Base-by-base conservation (phyloP, 306 rosid genomes). In the Vigna mungo region DNA sequence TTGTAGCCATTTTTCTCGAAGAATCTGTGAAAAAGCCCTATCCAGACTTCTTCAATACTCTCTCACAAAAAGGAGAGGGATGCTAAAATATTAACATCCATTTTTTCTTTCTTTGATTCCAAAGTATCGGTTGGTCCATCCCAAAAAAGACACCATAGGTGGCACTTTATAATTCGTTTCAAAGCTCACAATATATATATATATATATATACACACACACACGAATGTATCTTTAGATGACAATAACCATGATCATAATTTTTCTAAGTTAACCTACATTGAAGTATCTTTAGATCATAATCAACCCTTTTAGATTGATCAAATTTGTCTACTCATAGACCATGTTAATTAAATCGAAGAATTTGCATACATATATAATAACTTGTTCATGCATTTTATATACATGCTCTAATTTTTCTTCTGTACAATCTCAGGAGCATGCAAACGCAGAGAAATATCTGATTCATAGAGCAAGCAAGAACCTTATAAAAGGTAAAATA, bases 341-440 rank as follows among this genome's bases (percentile, higher is more conserved):
- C 88, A 86, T 56, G 86, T 83, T 5, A 67, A 80, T 83, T 5
- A 67, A 80, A 43, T 78, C 74, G 34, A 51, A 85, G 23, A 27
- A 16, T 61, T 34, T 36, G 47, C 25, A 16, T 25, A n/a, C 6
- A 78, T 21, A 27, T 1, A 27, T 86, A 60, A 84, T 43, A 12
- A 44, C 49, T 44, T 44, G 20, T 61, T 61, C 43, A 30, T 30
- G 43, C 21, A 54, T 54, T 36, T 54, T 20, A 54, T 20, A 8
- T 54, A 13, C 21, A 61, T 15, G 37, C 30, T 25, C 37, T 30
- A 58, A 11, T 25, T 23, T 6, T 13, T 59, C 65, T 61, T 16
- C 16, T 49, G 34, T 60, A 52, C 54, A 21, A 37, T 58, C 21
- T 39, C 25, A 41, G 16, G 55, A 46, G 59, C 44, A 36, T 83